Conservation (phyloP, 345 rosid genomes). For the Alliaria petiolata region DNA sequence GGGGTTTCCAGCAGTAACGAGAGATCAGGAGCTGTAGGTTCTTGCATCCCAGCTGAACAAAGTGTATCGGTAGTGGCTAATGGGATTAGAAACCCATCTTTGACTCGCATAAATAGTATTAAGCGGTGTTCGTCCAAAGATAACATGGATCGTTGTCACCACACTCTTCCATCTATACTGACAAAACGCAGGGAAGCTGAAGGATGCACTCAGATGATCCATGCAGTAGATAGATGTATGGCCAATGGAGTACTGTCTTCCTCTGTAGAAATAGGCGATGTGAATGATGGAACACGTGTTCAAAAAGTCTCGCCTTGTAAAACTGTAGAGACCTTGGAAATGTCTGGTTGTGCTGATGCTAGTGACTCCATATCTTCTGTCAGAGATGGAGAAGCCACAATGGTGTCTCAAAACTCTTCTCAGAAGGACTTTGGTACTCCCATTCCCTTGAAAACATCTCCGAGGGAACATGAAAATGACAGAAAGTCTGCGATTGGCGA, state of each 20-base stretch:
- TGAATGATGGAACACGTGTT: slow-evolving; percentile 4
- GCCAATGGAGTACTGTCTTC: slow-evolving; percentile 13
- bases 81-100: slow-evolving; percentile 33
- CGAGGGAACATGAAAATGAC: slow-evolving; percentile 13
- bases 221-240: slow-evolving; percentile 45
- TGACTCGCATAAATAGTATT: slow-evolving; percentile 24
- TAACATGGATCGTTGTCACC: slow-evolving; percentile 42
- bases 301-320: background rate
- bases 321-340: slow-evolving; percentile 4
- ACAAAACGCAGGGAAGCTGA: slow-evolving; percentile 62
- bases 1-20: slow-evolving; percentile 29
- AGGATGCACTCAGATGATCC: slow-evolving; percentile 60
- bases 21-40: slow-evolving; percentile 25
- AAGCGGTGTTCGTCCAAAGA: slow-evolving; percentile 43
- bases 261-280: slow-evolving; percentile 18
- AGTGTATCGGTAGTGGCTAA: slow-evolving; percentile 26
- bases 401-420: slow-evolving; percentile 14
- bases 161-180: slow-evolving; percentile 64
- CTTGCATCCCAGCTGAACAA: slow-evolving; percentile 36
- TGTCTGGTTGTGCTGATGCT: slow-evolving; percentile 18
- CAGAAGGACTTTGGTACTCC: no score
- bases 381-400: background rate
- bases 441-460: slow-evolving; percentile 28
- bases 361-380: slow-evolving; percentile 15
- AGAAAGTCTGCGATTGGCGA: slow-evolving; percentile 19